phyloP scores from a whole-genome alignment of 176 grass and related monocot species.

The Luzula sylvatica region DNA sequence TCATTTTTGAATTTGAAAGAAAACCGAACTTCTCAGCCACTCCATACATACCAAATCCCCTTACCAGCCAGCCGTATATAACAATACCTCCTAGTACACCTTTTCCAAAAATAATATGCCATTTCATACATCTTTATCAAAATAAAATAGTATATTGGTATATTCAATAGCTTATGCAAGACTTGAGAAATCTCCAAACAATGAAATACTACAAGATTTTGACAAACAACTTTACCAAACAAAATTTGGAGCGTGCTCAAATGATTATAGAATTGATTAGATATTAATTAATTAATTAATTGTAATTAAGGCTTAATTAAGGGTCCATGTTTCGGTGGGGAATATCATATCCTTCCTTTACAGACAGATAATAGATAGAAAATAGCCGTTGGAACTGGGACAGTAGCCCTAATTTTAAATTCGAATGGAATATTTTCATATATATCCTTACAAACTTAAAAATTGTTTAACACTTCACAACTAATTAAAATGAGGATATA shows the following conservation, averaged over 20 bases:
- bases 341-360: constrained; percentile 3
- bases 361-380: constrained; percentile 7
- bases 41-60: constrained; percentile 19
- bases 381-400: constrained; percentile 34
- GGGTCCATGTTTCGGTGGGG: background rate
- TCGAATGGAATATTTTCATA: background rate
- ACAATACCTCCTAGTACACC: background rate
- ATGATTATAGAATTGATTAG: background rate
- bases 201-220: no score
- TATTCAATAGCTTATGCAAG: no score
- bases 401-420: background rate
- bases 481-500: no score
- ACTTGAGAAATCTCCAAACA: no score
- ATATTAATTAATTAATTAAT: constrained; percentile 13
- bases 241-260: background rate
- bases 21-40: constrained; percentile 15
- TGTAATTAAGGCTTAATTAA: background rate
- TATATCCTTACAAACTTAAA: no score
- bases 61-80: constrained; percentile 8
- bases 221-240: no score
- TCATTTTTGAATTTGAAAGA: constrained; percentile 9
- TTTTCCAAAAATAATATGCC: no score
- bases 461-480: no score
- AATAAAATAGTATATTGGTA: no score
- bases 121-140: no score